Evolutionary conservation across 2,329 filamentous ascomycete species (phyloP), one percentile per base, ranked within the genome.

Genomic region (Aspergillus persii): DNA sequence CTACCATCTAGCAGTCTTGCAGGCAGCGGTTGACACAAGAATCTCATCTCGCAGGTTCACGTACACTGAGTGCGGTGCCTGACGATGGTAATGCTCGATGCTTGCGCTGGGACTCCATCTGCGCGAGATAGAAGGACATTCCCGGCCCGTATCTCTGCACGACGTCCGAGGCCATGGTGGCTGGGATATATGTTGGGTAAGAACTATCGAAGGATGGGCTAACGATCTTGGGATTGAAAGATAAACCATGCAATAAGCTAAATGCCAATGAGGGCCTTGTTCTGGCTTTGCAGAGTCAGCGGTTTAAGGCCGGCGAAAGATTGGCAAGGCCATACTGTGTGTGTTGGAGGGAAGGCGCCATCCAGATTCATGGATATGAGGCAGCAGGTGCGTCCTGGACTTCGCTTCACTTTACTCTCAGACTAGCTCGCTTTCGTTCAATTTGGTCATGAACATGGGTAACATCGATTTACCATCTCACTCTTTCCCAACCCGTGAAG

Each of bases 121-220:
- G 47, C 23, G 61, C 50, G 18, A 59, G 66, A 58, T 65, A 68
- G 52, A 62, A 66, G 49, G 66, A 67, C 61, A 69, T 61, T 27
- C 63, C 64, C 8, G 66, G 65, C 8, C 64, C 64, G 26, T 63
- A 66, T 44, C 31, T 29, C 53, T 61, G 56, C 18, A 64, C 48
- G 44, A 64, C 53, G 31, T 64, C 58, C 49, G 47, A 18, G 36
- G 53, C 50, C 67, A 69, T 69, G 60, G 11, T 11, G 33, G 12
- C 11, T 46, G 47, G 50, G 50, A 47, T 23, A 39, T 27, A 11
- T 9, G n/a, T 30, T 54, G 55, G 53, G 47, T 52, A 59, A 48
- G 8, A 54, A 46, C 31, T 41, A 57, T 23, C 36, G 61, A 67
- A 51, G 56, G 61, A 51, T 57, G 54, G 36, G 50, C 41, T 23